A percentile compares a stretch with the other conserved stretches of the same genome.
phyloP scores from a whole-genome alignment of 1,284 basidiomycete genomes.

The Meira miltonrushii region DNA sequence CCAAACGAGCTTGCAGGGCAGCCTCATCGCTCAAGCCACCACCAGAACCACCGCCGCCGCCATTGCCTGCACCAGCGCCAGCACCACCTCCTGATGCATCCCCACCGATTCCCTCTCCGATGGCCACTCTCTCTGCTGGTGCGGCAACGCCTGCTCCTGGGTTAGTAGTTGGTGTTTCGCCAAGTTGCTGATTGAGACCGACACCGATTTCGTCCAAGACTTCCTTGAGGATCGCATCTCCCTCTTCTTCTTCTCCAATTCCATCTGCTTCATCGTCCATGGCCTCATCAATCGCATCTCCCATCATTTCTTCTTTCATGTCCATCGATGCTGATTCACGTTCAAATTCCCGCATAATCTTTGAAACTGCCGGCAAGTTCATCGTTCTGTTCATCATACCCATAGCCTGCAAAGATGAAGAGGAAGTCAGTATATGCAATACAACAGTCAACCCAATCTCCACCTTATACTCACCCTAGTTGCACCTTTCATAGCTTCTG shows the following conservation, averaged over 20 bases:
- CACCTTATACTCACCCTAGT: constrained; percentile 63
- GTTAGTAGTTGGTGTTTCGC: constrained; percentile 34
- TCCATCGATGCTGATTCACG: constrained; percentile 96
- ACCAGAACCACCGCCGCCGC: background rate
- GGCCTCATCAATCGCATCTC: constrained; percentile 92
- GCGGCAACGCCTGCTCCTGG: constrained; percentile 31
- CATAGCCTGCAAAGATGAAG: constrained; percentile 63
- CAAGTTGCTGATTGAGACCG: constrained; percentile 72
- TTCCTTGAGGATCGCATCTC: constrained; percentile 90
- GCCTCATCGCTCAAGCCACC: constrained; percentile 40
- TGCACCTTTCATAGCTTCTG: constrained; percentile 96
- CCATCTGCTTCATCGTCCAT: constrained; percentile 79
- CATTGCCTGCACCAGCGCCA: constrained; percentile 9
- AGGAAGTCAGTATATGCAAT: background rate
- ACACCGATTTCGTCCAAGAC: constrained; percentile 98
- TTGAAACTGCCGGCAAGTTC: constrained; percentile 88
- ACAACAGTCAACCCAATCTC: too few relatives aligned
- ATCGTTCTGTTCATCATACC: constrained; percentile 92
- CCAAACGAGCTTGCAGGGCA: constrained; percentile 46
- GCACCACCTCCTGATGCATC: constrained; percentile 8
- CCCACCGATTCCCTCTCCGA: constrained; percentile 36
- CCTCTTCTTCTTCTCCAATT: constrained; percentile 72
- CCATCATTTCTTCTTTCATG: constrained; percentile 99
- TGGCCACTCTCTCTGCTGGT: constrained; percentile 35
- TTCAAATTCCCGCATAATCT: constrained; percentile 97